Evolutionary conservation across 2,329 filamentous ascomycete species (phyloP).

Genomic region (Blastomyces parvus): DNA sequence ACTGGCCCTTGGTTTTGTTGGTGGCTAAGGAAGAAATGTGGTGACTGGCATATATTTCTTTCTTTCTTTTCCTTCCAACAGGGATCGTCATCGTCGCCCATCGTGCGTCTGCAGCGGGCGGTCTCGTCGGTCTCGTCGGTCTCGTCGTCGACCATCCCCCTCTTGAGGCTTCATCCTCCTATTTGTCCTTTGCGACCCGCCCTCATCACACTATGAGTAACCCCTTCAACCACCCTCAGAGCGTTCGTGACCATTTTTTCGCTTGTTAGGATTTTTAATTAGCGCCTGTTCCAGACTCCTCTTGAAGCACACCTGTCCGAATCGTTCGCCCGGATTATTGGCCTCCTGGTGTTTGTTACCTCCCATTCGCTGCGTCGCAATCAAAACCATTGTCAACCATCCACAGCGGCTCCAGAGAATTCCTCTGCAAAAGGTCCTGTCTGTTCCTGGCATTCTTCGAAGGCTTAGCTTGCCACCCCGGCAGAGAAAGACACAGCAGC

Average conservation of each 20-base stretch:
- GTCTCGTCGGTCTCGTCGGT: neutral
- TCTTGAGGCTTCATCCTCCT: neutral
- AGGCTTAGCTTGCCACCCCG: neutral
- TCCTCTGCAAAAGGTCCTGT: neutral
- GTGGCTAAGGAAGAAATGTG: neutral
- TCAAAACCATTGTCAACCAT: neutral
- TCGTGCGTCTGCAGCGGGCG: neutral
- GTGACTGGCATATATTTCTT: neutral
- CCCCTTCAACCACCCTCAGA: neutral
- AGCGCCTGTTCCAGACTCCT: conserved; percentile 1
- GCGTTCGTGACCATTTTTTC: neutral
- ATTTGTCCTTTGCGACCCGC: conserved; percentile 3
- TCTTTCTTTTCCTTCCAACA: neutral
- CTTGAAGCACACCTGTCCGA: neutral
- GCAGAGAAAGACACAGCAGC: neutral
- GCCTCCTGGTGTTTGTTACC: neutral
- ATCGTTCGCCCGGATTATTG: neutral
- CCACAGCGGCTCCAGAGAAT: neutral
- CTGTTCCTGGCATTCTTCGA: neutral
- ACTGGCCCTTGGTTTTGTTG: neutral
- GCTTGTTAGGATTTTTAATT: neutral
- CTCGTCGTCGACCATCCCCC: neutral
- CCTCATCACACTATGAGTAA: conserved; percentile 3
- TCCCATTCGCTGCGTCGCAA: neutral
- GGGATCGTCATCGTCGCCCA: neutral